Evolutionary conservation across 805 yeast species (phyloP), one percentile per base, ranked within the genome.

Genomic region (Pichia californica): DNA sequence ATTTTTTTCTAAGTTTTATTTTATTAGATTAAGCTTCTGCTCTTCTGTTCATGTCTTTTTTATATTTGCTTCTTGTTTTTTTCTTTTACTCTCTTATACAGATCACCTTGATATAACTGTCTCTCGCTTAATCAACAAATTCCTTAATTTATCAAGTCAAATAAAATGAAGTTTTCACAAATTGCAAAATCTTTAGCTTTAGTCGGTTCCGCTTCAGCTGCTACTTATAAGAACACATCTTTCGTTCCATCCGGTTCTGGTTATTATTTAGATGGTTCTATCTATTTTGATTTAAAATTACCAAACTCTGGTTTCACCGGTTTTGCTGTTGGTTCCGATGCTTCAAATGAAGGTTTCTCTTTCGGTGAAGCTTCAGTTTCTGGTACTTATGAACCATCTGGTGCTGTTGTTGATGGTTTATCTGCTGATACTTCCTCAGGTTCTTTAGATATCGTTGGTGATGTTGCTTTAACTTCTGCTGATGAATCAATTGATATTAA

Each of bases 341-440:
- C 45, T 16, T 41, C 26, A 46, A 51, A 49, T 28, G 61, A 60
- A 41, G 59, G 59, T 44, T 57, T 47, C 46, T 32, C 44, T 16
- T 55, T 46, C 34, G 26, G 27, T 13, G 52, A 56, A 32, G 36
- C 41, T 7, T 10, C 40, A 9, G 28, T 48, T 18, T 40, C 48
- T 9, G 51, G 46, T 43, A 26, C 35, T 19, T 45, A 45, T 20
- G 13, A 38, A 9, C 53, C 51, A 32, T 34, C 48, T 9, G 37
- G 40, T 7, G 28, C 39, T 38, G 43, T 51, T 23, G 38, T 52
- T n/a, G 43, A 29, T 7, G 23, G 5, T 7, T 32, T 54, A 32
- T 18, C 44, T 14, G 31, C 43, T 9, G 32, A 16, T 5, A 15
- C 38, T 5, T 28, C 50, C 32, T 16, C 38, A 5, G 26, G 32